phyloP scores from a whole-genome alignment of 495 filamentous ascomycete species.

The Haplographium delicatum region DNA sequence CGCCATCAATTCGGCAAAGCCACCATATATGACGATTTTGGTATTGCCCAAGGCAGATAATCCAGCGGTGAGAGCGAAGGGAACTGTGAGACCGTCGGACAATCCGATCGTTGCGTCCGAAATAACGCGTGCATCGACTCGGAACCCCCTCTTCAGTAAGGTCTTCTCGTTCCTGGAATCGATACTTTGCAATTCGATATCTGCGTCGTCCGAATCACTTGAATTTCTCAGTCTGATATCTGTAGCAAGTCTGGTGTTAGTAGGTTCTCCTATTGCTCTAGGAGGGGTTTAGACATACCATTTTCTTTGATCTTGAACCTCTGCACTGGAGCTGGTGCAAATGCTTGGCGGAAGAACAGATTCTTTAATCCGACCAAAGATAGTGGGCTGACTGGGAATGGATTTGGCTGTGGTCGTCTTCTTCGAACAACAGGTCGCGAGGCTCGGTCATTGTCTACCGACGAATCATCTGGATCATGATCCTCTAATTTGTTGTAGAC shows the following conservation, averaged over 20 bases:
- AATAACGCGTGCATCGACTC: conserved; percentile 44
- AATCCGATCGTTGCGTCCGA: conserved; percentile 59
- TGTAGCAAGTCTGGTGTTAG: background rate
- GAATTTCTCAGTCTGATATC: background rate
- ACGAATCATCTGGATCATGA: conserved; percentile 1
- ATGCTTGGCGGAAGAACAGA: conserved; percentile 19
- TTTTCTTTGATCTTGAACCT: background rate
- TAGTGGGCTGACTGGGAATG: conserved; percentile 17
- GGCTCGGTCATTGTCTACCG: too few species aligned
- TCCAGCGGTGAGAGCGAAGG: conserved; percentile 60
- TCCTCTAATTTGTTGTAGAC: conserved; percentile 3
- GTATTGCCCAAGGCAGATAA: conserved; percentile 56
- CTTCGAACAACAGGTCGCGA: conserved; percentile 5
- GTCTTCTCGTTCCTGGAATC: conserved; percentile 19
- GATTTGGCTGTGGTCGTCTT: background rate
- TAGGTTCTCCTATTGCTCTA: background rate
- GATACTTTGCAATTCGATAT: conserved; percentile 21
- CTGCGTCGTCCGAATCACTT: background rate
- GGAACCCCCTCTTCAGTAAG: conserved; percentile 17
- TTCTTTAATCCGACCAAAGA: conserved; percentile 25
- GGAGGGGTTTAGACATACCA: background rate
- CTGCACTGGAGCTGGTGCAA: conserved; percentile 7
- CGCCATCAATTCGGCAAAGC: conserved; percentile 61
- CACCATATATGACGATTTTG: conserved; percentile 62
- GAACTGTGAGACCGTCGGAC: conserved; percentile 59